Evolutionary conservation across 805 yeast species (phyloP).

Genomic region (Vanderwaltozyma tropicalis): DNA sequence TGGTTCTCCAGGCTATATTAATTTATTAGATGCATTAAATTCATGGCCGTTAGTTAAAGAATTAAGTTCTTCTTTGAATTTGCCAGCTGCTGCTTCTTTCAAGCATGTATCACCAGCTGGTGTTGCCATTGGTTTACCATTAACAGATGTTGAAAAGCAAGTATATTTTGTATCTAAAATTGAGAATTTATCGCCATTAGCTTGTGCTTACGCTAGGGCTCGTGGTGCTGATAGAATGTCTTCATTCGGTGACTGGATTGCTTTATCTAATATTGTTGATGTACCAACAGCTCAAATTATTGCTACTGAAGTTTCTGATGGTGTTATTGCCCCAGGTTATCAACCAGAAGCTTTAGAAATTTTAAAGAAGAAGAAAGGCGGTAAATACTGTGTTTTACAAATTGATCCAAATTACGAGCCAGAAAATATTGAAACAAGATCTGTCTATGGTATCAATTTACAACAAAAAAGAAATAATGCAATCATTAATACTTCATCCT

Average conservation of each 20-base stretch:
- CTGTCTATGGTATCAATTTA: slow-evolving; percentile 89
- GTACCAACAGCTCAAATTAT: slow-evolving; percentile 93
- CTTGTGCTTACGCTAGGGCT: slow-evolving; percentile 97
- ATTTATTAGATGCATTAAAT: slow-evolving; percentile 90
- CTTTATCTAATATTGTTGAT: slow-evolving; percentile 92
- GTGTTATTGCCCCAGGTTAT: slow-evolving; percentile 97
- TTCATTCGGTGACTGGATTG: slow-evolving; percentile 96
- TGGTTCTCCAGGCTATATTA: slow-evolving; percentile 97
- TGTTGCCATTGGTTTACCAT: slow-evolving; percentile 93
- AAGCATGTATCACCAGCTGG: slow-evolving; percentile 99
- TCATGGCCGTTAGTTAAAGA: slow-evolving; percentile 99
- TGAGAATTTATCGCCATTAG: slow-evolving; percentile 91
- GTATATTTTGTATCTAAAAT: slow-evolving; percentile 91
- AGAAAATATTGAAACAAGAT: slow-evolving; percentile 73
- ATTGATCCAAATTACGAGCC: slow-evolving; percentile 92
- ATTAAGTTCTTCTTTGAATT: slow-evolving; percentile 81
- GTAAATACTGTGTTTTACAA: slow-evolving; percentile 93
- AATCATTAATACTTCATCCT: slow-evolving; percentile 78
- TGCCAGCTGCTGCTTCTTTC: slow-evolving; percentile 98
- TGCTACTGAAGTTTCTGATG: slow-evolving; percentile 95
- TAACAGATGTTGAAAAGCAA: slow-evolving; percentile 84
- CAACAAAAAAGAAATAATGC: slow-evolving; percentile 98
- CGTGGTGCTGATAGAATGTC: slow-evolving; percentile 99
- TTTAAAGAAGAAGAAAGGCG: slow-evolving; percentile 86
- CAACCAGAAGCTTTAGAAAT: slow-evolving; percentile 85